Conservation (phyloP, 306 rosid genomes). For the Begonia peltatifolia region DNA sequence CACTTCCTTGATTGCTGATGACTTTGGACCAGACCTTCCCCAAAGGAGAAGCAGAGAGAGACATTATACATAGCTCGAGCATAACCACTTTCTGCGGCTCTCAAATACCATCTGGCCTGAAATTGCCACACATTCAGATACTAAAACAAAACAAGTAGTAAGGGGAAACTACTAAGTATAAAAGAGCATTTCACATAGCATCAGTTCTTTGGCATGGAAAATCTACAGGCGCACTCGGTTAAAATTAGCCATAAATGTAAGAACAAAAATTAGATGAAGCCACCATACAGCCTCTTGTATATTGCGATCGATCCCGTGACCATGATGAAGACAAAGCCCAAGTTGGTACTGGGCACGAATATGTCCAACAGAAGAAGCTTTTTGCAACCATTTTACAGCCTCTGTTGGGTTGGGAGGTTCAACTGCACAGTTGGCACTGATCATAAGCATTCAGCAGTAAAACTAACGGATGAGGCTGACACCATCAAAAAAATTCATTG, state of each 20-base stretch:
- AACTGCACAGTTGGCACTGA: constrained; percentile 22
- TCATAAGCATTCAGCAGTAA: neutral
- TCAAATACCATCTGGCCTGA: constrained; percentile 74
- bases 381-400: constrained; percentile 56
- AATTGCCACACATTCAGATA: constrained; percentile 7
- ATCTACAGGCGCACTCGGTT: too few relatives aligned
- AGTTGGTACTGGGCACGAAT: constrained; percentile 84
- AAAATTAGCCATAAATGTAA: neutral
- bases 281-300: constrained; percentile 54
- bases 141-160: neutral
- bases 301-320: constrained; percentile 26
- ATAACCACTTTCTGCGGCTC: constrained; percentile 85
- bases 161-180: neutral
- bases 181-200: neutral
- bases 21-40: constrained; percentile 53
- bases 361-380: constrained; percentile 46
- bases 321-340: constrained; percentile 72
- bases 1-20: constrained; percentile 59
- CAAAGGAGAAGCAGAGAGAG: constrained; percentile 59
- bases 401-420: constrained; percentile 56
- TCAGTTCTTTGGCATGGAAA: neutral
- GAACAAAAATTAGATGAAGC: constrained; percentile 4
- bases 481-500: neutral
- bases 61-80: constrained; percentile 80
- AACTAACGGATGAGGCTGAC: neutral